A percentile compares a stretch with the other conserved stretches of the same genome.
These are phyloP conservation scores for Neonectria sp. DNA, from an alignment of 2,329 filamentous ascomycete species.

Conservation along the genomic window DNA sequence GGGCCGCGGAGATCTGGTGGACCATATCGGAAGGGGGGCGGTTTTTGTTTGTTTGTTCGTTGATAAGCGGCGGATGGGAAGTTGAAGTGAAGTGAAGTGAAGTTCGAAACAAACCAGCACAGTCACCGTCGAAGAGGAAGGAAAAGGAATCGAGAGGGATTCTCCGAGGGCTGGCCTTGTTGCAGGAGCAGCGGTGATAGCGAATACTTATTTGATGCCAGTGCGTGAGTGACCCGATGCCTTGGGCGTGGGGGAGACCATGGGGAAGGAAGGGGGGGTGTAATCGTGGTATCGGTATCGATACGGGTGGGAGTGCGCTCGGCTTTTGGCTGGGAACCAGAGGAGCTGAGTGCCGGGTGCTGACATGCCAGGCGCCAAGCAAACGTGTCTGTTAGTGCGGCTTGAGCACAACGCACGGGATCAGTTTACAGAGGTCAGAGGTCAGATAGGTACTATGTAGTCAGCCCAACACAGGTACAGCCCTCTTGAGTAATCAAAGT, in stretches of 20 bases:
- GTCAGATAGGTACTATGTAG: background rate
- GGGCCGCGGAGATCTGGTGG: slow-evolving; percentile 40
- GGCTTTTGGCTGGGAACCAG: slow-evolving; percentile 7
- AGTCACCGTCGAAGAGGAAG: background rate
- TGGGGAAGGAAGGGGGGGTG: slow-evolving; percentile 24
- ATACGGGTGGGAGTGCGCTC: background rate
- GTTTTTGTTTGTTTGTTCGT: slow-evolving; percentile 4
- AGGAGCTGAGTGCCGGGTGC: slow-evolving; percentile 3
- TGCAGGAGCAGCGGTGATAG: slow-evolving; percentile 32
- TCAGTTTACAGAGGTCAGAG: slow-evolving; percentile 3
- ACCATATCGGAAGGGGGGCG: slow-evolving; percentile 15
- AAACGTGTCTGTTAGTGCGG: background rate
- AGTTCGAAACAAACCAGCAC: slow-evolving; percentile 6
- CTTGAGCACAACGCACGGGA: slow-evolving; percentile 13
- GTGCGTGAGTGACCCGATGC: slow-evolving; percentile 27
- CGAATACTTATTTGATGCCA: slow-evolving; percentile 38
- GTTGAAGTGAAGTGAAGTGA: background rate
- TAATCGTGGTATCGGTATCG: slow-evolving; percentile 20
- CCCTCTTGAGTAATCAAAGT: background rate
- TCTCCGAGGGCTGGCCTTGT: background rate
- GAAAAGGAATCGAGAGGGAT: background rate
- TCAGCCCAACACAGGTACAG: slow-evolving; percentile 7
- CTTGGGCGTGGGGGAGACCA: slow-evolving; percentile 28
- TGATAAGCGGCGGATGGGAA: slow-evolving; percentile 2
- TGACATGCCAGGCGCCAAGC: slow-evolving; percentile 20